Evolutionary conservation across 148 eudicot genomes (phyloP).

Genomic region (Rheum nobile): DNA sequence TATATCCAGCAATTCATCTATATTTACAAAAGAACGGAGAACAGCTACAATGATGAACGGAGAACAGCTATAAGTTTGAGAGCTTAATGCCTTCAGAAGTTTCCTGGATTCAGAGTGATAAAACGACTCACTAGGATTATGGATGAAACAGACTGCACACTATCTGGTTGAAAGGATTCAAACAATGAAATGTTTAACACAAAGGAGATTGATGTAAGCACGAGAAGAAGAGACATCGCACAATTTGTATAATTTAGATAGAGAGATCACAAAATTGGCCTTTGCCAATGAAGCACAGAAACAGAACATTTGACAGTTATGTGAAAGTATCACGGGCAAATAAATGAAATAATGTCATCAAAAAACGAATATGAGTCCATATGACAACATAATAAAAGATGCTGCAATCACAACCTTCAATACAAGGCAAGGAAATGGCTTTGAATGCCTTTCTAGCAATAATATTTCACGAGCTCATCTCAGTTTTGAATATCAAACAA

Average conservation of each 20-base stretch:
- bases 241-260: too few relatives aligned
- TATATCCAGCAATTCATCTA: background rate
- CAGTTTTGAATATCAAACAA: background rate
- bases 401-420: too few relatives aligned
- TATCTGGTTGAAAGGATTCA: background rate
- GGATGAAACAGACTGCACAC: background rate
- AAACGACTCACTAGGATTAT: background rate
- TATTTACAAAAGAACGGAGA: background rate
- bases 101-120: constrained; percentile 27
- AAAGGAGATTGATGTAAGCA: too few relatives aligned
- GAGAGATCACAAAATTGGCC: too few relatives aligned
- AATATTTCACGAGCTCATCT: background rate
- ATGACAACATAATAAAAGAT: background rate
- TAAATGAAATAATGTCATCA: background rate
- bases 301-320: background rate
- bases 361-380: too few relatives aligned
- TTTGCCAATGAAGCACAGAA: background rate
- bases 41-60: background rate
- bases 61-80: too few relatives aligned
- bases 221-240: too few relatives aligned
- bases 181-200: too few relatives aligned
- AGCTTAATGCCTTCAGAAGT: constrained; percentile 25
- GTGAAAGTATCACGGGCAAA: too few relatives aligned
- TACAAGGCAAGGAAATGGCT: too few relatives aligned
- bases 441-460: too few relatives aligned